phyloP scores from a whole-genome alignment of 164 flowering plant genomes.

The Sextonia rubra region DNA sequence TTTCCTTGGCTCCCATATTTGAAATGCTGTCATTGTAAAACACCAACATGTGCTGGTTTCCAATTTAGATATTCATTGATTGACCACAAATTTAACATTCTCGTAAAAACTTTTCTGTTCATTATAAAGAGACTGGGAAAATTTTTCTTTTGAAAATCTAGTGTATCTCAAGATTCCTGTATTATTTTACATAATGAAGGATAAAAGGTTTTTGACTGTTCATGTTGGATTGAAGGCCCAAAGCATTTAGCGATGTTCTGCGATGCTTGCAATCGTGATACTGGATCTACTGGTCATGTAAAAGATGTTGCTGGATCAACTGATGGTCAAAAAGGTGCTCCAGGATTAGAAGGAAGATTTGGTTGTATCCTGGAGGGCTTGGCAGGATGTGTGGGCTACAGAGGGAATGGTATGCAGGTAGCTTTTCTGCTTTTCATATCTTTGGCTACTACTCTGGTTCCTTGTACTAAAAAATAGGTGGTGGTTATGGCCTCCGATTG shows the following conservation, averaged over 20 bases:
- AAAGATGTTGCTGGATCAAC: slow-evolving; percentile 4
- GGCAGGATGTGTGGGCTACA: slow-evolving; percentile 62
- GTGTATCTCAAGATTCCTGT: background rate
- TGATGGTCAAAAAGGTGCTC: slow-evolving; percentile 16
- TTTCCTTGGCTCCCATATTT: background rate
- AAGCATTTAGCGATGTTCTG: slow-evolving; percentile 46
- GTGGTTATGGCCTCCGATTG: no score
- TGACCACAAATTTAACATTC: background rate
- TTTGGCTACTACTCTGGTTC: background rate
- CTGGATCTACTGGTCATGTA: slow-evolving; percentile 11
- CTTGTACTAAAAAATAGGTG: no score
- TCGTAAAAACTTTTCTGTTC: background rate
- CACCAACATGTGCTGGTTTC: background rate
- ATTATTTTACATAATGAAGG: background rate
- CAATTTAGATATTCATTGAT: background rate
- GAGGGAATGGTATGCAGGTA: slow-evolving; percentile 55
- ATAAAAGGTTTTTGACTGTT: background rate
- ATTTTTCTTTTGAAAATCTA: background rate
- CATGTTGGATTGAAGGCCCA: slow-evolving; percentile 56
- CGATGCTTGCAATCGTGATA: slow-evolving; percentile 31
- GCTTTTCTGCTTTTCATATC: background rate
- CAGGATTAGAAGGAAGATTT: slow-evolving; percentile 23
- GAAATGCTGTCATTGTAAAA: background rate
- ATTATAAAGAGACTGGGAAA: background rate
- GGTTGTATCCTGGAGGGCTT: slow-evolving; percentile 55